phyloP scores from a whole-genome alignment of 1,139 yeast species.

The Yamadazyma blattariae region DNA sequence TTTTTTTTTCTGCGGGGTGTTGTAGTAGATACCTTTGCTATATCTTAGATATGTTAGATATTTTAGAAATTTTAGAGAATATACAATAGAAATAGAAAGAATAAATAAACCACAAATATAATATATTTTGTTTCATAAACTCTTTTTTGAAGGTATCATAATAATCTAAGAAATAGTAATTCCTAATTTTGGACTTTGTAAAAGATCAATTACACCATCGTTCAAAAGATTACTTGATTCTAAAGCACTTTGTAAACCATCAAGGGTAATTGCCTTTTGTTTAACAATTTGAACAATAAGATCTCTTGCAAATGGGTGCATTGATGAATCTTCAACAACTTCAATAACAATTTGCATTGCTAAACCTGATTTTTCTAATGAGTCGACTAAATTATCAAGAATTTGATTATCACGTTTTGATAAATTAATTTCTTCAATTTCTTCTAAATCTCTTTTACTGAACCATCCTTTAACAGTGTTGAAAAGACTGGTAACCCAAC shows the following conservation, averaged over 20 bases:
- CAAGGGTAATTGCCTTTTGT: conserved; percentile 15
- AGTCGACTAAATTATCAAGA: conserved; percentile 22
- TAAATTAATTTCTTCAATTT: conserved; percentile 5
- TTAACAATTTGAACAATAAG: conserved; percentile 17
- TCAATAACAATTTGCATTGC: conserved; percentile 22
- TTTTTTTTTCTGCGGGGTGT: too few species aligned
- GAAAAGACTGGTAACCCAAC: conserved; percentile 6
- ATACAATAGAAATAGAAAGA: too few species aligned
- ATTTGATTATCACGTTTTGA: conserved; percentile 23
- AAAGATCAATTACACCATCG: conserved; percentile 16
- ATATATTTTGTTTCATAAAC: too few species aligned
- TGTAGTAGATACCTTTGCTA: too few species aligned
- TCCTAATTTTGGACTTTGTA: conserved; percentile 11
- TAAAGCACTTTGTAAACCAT: conserved; percentile 15
- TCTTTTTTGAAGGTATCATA: background rate
- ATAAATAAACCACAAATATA: too few species aligned
- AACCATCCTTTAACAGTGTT: conserved; percentile 12
- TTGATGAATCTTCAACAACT: conserved; percentile 12
- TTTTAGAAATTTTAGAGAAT: too few species aligned
- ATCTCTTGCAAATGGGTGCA: conserved; percentile 20
- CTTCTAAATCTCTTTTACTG: conserved; percentile 12
- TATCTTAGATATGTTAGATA: too few species aligned
- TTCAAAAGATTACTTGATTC: conserved; percentile 16
- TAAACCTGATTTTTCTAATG: conserved; percentile 31
- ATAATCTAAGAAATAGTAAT: conserved; percentile 5